These are phyloP conservation scores for Clavispora vitiphila DNA, from an alignment of 805 yeast species.

Conservation along the genomic window DNA sequence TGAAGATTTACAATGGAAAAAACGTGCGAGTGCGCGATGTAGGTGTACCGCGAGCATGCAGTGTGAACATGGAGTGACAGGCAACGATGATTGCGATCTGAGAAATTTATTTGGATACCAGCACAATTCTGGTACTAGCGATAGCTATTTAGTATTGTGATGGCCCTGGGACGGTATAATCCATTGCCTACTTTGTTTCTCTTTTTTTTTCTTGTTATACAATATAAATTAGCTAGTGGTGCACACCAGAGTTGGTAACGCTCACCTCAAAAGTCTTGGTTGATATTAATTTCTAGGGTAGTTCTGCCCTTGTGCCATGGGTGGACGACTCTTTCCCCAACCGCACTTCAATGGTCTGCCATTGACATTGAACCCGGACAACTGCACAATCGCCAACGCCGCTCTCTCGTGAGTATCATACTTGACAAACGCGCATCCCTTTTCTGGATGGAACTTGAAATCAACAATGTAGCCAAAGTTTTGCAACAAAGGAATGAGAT, in stretches of 20 bases:
- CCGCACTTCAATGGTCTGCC: constrained; percentile 80
- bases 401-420: constrained; percentile 86
- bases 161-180: too few species aligned
- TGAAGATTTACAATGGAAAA: background rate
- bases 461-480: constrained; percentile 81
- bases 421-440: constrained; percentile 85
- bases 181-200: too few species aligned
- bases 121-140: too few species aligned
- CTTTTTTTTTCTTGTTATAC: too few species aligned
- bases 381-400: constrained; percentile 78
- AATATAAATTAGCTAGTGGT: too few species aligned
- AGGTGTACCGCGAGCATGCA: background rate
- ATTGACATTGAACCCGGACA: constrained; percentile 63
- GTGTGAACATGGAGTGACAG: background rate
- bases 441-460: constrained; percentile 72
- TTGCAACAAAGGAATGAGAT: constrained; percentile 67
- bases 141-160: too few species aligned
- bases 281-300: background rate
- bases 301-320: constrained; percentile 12
- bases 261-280: too few species aligned
- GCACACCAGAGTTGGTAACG: too few species aligned
- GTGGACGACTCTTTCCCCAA: constrained; percentile 70
- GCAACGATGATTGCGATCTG: too few species aligned
- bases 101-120: too few species aligned
- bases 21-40: background rate